phyloP scores from a whole-genome alignment of 129 eudicot species.

The Apium graveolens region DNA sequence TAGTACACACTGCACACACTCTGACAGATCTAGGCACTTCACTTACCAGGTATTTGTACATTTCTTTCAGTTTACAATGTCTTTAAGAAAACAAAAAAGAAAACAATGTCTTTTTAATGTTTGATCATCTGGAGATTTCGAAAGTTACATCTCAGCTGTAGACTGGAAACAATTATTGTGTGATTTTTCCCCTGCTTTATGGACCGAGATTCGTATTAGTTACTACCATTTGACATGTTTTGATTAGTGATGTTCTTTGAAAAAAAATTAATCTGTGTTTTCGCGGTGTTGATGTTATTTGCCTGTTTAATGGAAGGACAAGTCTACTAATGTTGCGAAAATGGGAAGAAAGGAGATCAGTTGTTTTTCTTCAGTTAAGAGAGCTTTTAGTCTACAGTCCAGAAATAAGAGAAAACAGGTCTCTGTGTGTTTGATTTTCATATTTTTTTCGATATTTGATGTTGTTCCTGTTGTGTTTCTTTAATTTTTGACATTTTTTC shows the following conservation, averaged over 20 bases:
- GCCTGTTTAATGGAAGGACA: background rate
- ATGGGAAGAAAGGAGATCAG: conserved; percentile 66
- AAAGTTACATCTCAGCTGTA: background rate
- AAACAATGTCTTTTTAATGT: background rate
- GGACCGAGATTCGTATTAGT: too few species aligned
- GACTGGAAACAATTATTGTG: too few species aligned
- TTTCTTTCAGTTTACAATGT: conserved; percentile 6
- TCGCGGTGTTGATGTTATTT: background rate
- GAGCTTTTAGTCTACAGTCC: conserved; percentile 61
- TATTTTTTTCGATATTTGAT: background rate
- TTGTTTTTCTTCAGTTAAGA: conserved; percentile 85
- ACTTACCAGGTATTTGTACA: conserved; percentile 29
- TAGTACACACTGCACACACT: background rate
- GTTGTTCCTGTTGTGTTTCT: background rate
- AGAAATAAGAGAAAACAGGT: conserved; percentile 61
- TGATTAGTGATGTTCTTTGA: background rate
- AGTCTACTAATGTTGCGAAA: conserved; percentile 31
- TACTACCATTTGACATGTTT: background rate
- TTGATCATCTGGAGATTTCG: background rate
- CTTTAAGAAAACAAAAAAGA: background rate
- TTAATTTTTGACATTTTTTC: background rate
- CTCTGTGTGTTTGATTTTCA: background rate
- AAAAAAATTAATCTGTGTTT: background rate
- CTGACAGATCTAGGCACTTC: conserved; percentile 28
- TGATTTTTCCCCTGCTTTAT: too few species aligned